Base-by-base conservation (phyloP, 1,284 basidiomycete genomes). In the Farysia itapuensis region DNA sequence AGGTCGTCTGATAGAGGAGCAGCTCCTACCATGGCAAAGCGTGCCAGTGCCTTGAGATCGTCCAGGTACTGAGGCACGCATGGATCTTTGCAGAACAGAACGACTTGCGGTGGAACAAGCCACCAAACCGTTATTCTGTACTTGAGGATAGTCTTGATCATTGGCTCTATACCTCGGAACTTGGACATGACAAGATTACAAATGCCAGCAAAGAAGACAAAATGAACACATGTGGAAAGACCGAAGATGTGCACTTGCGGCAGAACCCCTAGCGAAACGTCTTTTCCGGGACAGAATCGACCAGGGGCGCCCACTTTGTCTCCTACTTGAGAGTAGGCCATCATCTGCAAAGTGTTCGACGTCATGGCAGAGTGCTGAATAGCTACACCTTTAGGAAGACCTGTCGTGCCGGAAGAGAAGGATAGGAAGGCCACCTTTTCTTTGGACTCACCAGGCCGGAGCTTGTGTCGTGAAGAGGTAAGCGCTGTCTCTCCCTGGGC, bases 381-480 rank as follows among this genome's bases (percentile, higher is more conserved):
- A 1, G 70, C 73, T 3, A 77, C 74, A 4, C 68, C 74, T 36
- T 78, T 78, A 12, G 77, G 77, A 21, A 74, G 35, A 5, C 77
- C 77, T 15, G 77, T 78, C 2, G 77, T 78, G 6, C 77, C 77
- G 12, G 69, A 73, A 1, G 77, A 77, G 65, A 77, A 78, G 25
- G 77, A 77, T 5, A 70, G 48, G 47, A 72, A 72, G 2, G 70
- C 72, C 13, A 74, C 44, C 43, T 68, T 85, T 7, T 79, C 84
- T 74, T 81, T 84, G 15, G 79, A 84, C 75, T 89, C 87, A 0
- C 85, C 87, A 2, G 82, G 79, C 14, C 67, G 74, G 29, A 90
- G 78, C 14, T 74, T 78, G 31, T 42, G 30, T 4, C 64, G 50
- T 4, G 57, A 25, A 80, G 77, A 58, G 84, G 36, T 21, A 13